These are phyloP conservation scores for Mycena pura DNA, from an alignment of 768 basidiomycete species.

Conservation along the genomic window DNA sequence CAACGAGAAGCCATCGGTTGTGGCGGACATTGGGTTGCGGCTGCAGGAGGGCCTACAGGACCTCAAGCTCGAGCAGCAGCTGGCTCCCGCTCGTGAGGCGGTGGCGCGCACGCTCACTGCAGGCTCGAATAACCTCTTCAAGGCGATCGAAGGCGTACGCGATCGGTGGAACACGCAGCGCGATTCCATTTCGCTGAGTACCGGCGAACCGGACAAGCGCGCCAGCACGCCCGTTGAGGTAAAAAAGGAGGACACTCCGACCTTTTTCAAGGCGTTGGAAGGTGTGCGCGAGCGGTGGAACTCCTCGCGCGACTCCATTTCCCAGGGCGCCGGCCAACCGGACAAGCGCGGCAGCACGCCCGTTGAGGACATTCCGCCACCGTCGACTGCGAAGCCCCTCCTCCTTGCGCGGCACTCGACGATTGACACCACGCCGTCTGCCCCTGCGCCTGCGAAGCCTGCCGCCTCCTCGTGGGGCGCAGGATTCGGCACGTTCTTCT, in stretches of 20 bases:
- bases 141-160: conserved; percentile 88
- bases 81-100: conserved; percentile 93
- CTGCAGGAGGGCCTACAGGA: conserved; percentile 95
- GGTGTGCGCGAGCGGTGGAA: conserved; percentile 82
- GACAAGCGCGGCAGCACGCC: conserved; percentile 37
- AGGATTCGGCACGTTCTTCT: conserved; percentile 57
- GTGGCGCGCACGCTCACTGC: conserved; percentile 76
- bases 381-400: conserved; percentile 23
- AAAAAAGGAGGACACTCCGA: too few relatives aligned
- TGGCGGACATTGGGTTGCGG: conserved; percentile 90
- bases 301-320: conserved; percentile 32
- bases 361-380: conserved; percentile 2
- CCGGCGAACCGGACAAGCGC: conserved; percentile 32
- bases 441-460: conserved; percentile 34
- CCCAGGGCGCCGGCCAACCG: conserved; percentile 28
- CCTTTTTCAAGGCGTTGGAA: conserved; percentile 90
- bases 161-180: conserved; percentile 65
- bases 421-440: conserved; percentile 24
- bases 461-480: conserved; percentile 48
- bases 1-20: conserved; percentile 86
- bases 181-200: conserved; percentile 28
- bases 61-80: conserved; percentile 88
- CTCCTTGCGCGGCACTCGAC: conserved; percentile 30
- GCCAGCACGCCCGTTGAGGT: conserved; percentile 38
- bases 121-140: conserved; percentile 84